Evolutionary conservation across 2,329 filamentous ascomycete species (phyloP), one percentile per base, ranked within the genome.

Genomic region (Cladorrhinum sp.): DNA sequence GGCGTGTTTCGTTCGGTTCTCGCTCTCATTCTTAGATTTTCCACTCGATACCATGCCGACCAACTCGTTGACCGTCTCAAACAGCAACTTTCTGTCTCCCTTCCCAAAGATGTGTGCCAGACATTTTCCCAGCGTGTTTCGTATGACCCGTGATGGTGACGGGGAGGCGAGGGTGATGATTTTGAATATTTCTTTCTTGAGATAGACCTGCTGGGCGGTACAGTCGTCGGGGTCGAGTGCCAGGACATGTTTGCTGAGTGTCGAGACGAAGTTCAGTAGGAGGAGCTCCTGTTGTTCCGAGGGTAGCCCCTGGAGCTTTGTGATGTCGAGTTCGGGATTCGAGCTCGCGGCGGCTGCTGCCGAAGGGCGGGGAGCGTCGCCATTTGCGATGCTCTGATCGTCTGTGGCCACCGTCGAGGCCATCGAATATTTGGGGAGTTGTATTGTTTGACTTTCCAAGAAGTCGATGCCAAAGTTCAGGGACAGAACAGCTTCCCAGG

Each of bases 221-320:
- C 93, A 90, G 71, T 90, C 90, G 67, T 96, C 91, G 63, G 86
- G 81, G 57, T 86, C 84, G 51, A 98, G 83, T 16, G 79, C 79
- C 57, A 87, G 81, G 50, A 96, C 90, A 81, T 97, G 90, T 67
- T 89, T 89, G 64, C 87, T 88, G 59, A 99, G 82, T 62, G 89
- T 86, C 25, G 92, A 89, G 36, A 93, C 89, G 72, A 96, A 97
- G 24, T 88, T 96, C 62, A 99, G 82, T 64, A 99, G 84, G 75
- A 95, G 96, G 12, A 99, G 85, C 70, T 97, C 93, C 76, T 99
- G 95, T 75, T 99, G 95, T 77, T 99, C 95, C 57, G 91, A 86
- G 49, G 93, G 91, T 51, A 98, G 85, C 56, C 90, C 84, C 75
- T 96, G 89, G 52, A 99, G 87, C 81, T 96, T 96, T 70, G 87